Base-by-base conservation (phyloP, 2,329 filamentous ascomycete species). In the Ascocoryne sarcoides region DNA sequence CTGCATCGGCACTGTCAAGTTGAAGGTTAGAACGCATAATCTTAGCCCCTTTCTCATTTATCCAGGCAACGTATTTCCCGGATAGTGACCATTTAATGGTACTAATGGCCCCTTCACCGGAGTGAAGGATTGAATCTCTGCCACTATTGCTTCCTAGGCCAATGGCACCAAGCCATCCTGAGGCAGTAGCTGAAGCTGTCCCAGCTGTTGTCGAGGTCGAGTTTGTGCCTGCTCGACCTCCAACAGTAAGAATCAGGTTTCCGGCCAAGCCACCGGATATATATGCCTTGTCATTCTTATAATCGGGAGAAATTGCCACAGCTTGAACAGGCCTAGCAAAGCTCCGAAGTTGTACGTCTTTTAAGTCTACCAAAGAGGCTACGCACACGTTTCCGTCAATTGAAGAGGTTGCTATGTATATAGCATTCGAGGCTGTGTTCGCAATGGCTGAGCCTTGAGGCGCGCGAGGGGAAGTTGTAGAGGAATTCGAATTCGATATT, bases 341-440 rank as follows among this genome's bases (percentile, higher is more conserved):
- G 60, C 95, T 95, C 19, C 92, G 81, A 19, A 96, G 65, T 43
- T 88, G 82, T 2, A 95, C 88, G 63, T 98, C 92, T 55, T 88
- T 93, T 28, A 82, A 66, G 56, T 98, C 90, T 15, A 92, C 66
- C 15, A 98, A 66, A 1, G 87, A 94, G 43, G 88, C 82, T 1
- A 98, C 77, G 54, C 92, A 96, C 10, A 98, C 86, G 57, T 95
- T 90, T 14, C 92, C 93, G 61, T 98, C 92, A 58, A 94, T 85
- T 0, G 92, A 96, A 0, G 92, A 87, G 1, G 90, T 94, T 1
- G 84, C 90, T 50, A 98, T 84, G 60, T 92, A 85, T 30, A 98
- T 94, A 39, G 89, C 82, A 55, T 95, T 96, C 2, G 86, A 89
- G 0, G 87, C 84, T 0, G 73, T 86, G 44, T 80, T 78, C 0